Evolutionary conservation across 257 asterid species (phyloP).

Genomic region (Asclepias syriaca): DNA sequence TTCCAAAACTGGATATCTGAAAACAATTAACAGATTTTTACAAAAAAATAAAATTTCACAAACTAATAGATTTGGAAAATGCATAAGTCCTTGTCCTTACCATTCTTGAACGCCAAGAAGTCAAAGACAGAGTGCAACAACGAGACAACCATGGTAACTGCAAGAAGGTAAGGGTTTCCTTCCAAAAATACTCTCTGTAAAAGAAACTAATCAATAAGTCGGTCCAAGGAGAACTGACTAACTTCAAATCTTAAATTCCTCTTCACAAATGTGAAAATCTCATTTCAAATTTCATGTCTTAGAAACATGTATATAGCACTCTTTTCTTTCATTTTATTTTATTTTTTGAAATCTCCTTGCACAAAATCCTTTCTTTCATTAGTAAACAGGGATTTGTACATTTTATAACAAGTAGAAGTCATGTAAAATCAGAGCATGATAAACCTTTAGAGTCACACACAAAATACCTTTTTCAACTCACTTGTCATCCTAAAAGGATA

Average conservation of each 20-base stretch:
- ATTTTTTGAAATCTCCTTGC: background rate
- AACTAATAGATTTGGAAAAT: background rate
- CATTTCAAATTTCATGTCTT: background rate
- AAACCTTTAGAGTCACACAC: background rate
- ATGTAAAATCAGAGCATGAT: background rate
- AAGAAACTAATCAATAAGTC: constrained; percentile 26
- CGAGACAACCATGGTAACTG: constrained; percentile 83
- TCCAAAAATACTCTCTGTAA: constrained; percentile 92
- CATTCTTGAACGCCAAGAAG: constrained; percentile 96
- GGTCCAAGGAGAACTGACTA: background rate
- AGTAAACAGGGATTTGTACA: background rate
- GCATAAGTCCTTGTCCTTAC: constrained; percentile 30
- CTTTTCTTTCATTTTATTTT: background rate
- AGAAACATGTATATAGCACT: background rate
- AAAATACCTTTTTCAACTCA: background rate
- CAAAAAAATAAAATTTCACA: background rate
- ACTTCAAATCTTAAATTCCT: background rate
- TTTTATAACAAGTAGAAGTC: background rate
- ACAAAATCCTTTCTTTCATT: background rate
- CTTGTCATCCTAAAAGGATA: background rate
- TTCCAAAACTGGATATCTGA: constrained; percentile 99
- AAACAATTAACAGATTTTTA: constrained; percentile 6
- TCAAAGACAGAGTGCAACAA: constrained; percentile 82
- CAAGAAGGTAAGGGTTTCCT: constrained; percentile 93
- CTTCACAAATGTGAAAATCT: background rate